phyloP scores from a whole-genome alignment of 345 rosid genomes.

The Jatropha curcas region DNA sequence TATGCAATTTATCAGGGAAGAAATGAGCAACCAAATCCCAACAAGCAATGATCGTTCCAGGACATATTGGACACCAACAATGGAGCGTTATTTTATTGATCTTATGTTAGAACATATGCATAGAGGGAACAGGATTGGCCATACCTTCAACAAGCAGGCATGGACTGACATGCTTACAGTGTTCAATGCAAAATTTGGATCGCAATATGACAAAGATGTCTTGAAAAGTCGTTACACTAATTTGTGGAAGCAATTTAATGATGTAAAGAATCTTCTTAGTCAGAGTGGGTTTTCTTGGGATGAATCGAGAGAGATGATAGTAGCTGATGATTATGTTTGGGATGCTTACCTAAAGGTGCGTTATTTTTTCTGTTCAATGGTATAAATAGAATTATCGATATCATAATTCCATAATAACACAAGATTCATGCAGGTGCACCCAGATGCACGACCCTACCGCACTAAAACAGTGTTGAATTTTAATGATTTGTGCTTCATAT shows the following conservation, averaged over 20 bases:
- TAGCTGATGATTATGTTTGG: constrained; percentile 72
- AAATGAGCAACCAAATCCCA: constrained; percentile 43
- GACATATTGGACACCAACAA: constrained; percentile 79
- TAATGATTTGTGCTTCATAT: constrained; percentile 68
- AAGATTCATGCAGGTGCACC: constrained; percentile 56
- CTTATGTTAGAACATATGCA: constrained; percentile 84
- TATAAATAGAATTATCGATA: neutral
- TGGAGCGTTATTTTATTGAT: constrained; percentile 87
- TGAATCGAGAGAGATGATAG: constrained; percentile 62
- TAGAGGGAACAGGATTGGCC: constrained; percentile 72
- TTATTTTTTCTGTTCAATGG: constrained; percentile 9
- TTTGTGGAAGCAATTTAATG: constrained; percentile 79
- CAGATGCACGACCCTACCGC: constrained; percentile 69
- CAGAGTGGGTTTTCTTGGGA: constrained; percentile 82
- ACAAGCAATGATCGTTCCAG: constrained; percentile 61
- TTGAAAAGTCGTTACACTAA: constrained; percentile 69
- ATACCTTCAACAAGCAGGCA: constrained; percentile 82
- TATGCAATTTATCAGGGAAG: constrained; percentile 15
- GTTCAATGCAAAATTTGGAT: constrained; percentile 68
- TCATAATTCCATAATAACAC: constrained; percentile 15
- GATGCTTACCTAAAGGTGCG: constrained; percentile 65
- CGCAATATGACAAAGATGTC: constrained; percentile 82
- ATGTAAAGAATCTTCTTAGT: constrained; percentile 65
- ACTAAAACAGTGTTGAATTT: constrained; percentile 67
- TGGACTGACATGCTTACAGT: constrained; percentile 70